phyloP scores from a whole-genome alignment of 768 basidiomycete genomes.

The Boletus rufocinnamomeus region DNA sequence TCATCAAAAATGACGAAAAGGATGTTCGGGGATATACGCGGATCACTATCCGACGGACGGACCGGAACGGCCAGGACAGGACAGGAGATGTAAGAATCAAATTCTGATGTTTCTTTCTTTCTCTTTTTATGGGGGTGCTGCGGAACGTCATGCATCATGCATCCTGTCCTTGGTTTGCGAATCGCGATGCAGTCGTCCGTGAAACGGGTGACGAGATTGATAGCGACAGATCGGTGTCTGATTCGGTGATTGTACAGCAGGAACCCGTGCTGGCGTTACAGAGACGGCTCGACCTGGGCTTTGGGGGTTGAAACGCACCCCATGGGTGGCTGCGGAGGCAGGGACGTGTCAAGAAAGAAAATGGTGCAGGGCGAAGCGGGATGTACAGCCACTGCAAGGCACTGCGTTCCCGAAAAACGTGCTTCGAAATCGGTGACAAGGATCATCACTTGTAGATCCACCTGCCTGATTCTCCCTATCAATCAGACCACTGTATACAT shows the following conservation, averaged over 20 bases:
- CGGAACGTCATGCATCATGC: background rate
- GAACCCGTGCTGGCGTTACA: background rate
- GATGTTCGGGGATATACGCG: background rate
- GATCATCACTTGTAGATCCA: background rate
- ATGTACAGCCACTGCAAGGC: background rate
- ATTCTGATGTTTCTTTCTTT: background rate
- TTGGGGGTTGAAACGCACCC: background rate
- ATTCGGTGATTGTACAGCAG: too few species aligned
- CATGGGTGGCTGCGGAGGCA: background rate
- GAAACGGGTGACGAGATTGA: background rate
- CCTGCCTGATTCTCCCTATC: background rate
- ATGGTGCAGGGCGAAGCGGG: background rate
- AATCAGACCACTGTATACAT: too few species aligned
- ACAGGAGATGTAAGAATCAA: background rate
- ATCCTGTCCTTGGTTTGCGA: background rate
- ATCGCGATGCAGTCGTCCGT: background rate
- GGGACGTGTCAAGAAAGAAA: background rate
- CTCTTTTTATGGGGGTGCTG: too few species aligned
- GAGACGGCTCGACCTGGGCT: too few species aligned
- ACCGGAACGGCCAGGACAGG: background rate
- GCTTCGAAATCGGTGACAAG: background rate
- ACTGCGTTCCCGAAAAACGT: background rate
- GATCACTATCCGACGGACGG: background rate
- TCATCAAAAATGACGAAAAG: background rate
- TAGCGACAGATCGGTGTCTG: background rate